phyloP scores from a whole-genome alignment of 1,284 basidiomycete genomes.

The Leccinum angustisporum region DNA sequence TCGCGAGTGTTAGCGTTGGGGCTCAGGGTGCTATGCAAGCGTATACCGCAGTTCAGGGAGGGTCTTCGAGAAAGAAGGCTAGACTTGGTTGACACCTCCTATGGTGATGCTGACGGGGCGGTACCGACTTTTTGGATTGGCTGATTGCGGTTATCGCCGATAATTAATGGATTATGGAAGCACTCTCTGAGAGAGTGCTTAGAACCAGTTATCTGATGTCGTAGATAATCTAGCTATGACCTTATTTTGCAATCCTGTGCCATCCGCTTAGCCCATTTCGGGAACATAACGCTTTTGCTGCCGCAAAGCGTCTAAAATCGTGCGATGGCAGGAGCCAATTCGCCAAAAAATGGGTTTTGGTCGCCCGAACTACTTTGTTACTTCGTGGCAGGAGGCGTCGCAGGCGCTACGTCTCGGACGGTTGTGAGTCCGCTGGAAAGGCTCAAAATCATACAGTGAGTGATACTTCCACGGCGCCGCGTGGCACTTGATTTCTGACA shows the following conservation, averaged over 20 bases:
- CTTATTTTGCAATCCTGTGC: background rate
- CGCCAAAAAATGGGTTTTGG: conserved; percentile 33
- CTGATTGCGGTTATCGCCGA: background rate
- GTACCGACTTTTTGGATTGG: background rate
- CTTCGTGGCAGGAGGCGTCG: conserved; percentile 76
- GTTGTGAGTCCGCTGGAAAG: conserved; percentile 91
- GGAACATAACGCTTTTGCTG: background rate
- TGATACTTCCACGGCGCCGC: conserved; percentile 13
- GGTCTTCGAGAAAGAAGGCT: conserved; percentile 45
- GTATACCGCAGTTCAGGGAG: conserved; percentile 34
- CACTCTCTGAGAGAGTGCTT: background rate
- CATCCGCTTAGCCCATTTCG: background rate
- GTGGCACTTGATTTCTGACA: conserved; percentile 2
- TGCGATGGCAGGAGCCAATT: conserved; percentile 25
- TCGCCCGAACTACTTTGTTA: conserved; percentile 35
- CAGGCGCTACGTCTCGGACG: conserved; percentile 83
- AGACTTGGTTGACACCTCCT: conserved; percentile 38
- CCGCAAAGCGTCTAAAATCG: conserved; percentile 7
- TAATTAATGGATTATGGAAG: background rate
- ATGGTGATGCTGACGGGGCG: background rate
- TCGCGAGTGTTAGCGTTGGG: conserved; percentile 51
- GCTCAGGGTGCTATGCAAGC: conserved; percentile 36
- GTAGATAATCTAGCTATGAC: background rate
- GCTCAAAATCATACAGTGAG: conserved; percentile 93
- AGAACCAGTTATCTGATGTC: background rate